Percentiles rank a stretch among this genome's conserved stretches.
phyloP scores from a whole-genome alignment of 225 moss, liverwort and hornwort species.

The Rhytidiadelphus loreus region DNA sequence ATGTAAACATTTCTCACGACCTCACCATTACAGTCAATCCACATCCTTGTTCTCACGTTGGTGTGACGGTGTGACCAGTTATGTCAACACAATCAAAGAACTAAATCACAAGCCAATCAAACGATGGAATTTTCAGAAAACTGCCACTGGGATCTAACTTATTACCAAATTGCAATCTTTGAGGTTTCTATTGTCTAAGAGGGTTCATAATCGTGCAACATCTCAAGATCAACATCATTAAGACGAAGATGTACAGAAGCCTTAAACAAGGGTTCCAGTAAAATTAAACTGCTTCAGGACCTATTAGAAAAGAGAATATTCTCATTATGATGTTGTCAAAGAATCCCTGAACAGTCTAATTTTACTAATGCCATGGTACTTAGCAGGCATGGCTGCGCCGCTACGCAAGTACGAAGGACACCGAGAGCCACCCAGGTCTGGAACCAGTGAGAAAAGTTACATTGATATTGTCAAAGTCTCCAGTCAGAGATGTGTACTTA shows the following conservation, averaged over 20 bases:
- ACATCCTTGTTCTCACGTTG: not conserved
- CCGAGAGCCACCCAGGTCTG: not conserved
- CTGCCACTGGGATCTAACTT: not conserved
- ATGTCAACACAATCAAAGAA: not conserved
- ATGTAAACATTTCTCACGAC: not conserved
- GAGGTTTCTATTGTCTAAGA: not conserved
- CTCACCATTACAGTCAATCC: not conserved
- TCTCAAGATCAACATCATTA: not conserved
- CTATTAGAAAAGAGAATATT: not conserved
- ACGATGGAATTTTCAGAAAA: not conserved
- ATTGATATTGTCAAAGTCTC: not conserved
- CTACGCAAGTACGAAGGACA: not conserved
- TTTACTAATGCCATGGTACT: not conserved
- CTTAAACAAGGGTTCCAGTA: not conserved
- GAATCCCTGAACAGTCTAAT: not conserved
- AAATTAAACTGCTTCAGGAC: not conserved
- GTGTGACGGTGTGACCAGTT: not conserved
- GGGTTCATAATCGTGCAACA: not conserved
- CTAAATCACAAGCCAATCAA: not conserved
- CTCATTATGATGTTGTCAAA: not conserved
- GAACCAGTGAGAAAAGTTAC: not conserved
- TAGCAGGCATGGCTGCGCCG: not conserved
- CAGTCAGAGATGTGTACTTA: constrained; percentile 1
- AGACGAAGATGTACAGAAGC: not conserved
- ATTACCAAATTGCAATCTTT: not conserved